phyloP scores from a whole-genome alignment of 2,329 filamentous ascomycete species.

The Grosmannia serpens region DNA sequence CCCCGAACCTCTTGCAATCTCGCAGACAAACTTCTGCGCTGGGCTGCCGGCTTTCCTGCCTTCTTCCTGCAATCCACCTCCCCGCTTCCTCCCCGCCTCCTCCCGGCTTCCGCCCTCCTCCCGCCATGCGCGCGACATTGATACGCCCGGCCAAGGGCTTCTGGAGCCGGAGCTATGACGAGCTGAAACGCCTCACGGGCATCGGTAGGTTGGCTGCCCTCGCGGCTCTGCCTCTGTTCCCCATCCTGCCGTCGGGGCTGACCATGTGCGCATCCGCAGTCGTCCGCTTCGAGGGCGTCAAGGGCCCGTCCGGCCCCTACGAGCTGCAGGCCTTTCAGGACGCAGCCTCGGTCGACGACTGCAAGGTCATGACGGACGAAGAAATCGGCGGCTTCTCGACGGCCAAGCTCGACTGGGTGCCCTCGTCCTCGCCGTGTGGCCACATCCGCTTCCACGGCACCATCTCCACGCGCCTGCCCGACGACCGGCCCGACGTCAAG shows the following conservation, averaged over 20 bases:
- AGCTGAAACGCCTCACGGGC: conserved; percentile 43
- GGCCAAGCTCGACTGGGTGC: conserved; percentile 56
- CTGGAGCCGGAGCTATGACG: conserved; percentile 45
- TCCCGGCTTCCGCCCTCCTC: background rate
- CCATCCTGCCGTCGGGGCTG: background rate
- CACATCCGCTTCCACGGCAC: conserved; percentile 76
- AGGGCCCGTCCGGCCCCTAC: conserved; percentile 50
- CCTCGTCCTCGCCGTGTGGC: conserved; percentile 21
- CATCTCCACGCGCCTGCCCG: conserved; percentile 78
- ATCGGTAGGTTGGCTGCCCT: conserved; percentile 32
- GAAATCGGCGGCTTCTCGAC: conserved; percentile 81
- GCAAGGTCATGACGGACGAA: conserved; percentile 75
- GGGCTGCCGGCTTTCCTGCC: too few relatives aligned
- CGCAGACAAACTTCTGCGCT: too few relatives aligned
- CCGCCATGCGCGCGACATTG: conserved; percentile 35
- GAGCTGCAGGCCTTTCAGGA: conserved; percentile 52
- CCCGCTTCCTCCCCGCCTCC: background rate
- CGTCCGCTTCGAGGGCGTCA: conserved; percentile 57
- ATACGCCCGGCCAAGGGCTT: conserved; percentile 39
- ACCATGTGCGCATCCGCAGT: conserved; percentile 29
- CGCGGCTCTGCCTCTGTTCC: background rate
- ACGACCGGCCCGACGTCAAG: conserved; percentile 60
- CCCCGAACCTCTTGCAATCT: background rate
- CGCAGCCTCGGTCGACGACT: conserved; percentile 33
- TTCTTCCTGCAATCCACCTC: background rate